These are phyloP conservation scores for Samsoniella hepiali DNA, from an alignment of 2,329 filamentous ascomycete genomes.

Conservation along the genomic window DNA sequence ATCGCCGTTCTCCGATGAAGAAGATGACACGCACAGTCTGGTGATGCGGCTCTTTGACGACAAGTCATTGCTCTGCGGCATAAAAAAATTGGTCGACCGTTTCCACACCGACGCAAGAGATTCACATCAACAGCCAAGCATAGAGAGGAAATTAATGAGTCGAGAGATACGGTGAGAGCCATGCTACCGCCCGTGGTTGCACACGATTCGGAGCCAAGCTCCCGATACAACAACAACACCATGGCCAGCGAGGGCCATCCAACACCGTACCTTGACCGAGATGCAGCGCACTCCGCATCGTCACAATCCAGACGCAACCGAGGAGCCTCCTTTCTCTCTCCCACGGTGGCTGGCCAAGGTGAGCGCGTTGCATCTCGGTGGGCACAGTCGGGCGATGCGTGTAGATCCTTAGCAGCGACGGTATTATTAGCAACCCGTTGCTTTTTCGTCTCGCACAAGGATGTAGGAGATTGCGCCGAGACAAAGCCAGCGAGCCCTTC, in stretches of 20 bases:
- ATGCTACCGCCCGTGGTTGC: conserved; percentile 1
- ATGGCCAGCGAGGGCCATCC: not conserved
- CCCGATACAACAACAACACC: not conserved
- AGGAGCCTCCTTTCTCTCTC: not conserved
- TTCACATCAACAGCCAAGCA: not conserved
- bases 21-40: too few species aligned
- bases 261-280: not conserved
- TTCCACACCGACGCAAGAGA: not conserved
- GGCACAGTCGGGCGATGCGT: not conserved
- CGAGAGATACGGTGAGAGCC: not conserved
- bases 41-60: too few species aligned
- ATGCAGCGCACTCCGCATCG: not conserved
- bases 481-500: not conserved
- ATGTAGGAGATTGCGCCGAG: conserved; percentile 5
- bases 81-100: not conserved
- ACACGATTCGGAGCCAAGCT: not conserved
- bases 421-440: not conserved
- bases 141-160: not conserved
- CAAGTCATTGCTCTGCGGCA: not conserved
- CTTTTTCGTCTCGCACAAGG: not conserved
- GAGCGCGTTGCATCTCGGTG: conserved; percentile 1
- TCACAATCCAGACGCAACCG: not conserved
- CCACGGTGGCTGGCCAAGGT: conserved; percentile 3
- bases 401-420: not conserved
- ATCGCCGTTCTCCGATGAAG: too few species aligned